Conservation (phyloP, 2,329 filamentous ascomycete genomes). For the Didymellaceae sp. region DNA sequence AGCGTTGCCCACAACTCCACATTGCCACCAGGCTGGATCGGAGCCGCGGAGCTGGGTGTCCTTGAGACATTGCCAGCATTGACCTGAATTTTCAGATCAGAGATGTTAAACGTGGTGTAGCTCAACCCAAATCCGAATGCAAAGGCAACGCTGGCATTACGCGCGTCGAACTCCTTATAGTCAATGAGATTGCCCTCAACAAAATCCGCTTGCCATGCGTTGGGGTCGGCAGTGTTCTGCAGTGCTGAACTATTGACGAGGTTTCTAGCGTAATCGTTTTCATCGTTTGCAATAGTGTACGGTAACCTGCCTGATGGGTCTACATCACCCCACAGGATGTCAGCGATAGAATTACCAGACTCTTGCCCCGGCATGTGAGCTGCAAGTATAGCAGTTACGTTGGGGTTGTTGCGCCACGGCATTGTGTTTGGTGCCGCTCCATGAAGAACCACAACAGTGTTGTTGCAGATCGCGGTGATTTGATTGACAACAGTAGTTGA, state of each 20-base stretch:
- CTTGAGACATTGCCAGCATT: constrained; percentile 19
- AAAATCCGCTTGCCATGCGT: constrained; percentile 58
- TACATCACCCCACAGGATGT: constrained; percentile 71
- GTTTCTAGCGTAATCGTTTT: constrained; percentile 66
- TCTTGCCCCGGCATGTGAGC: constrained; percentile 52
- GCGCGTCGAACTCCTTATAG: constrained; percentile 59
- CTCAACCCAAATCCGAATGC: constrained; percentile 49
- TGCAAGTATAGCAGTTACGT: constrained; percentile 50
- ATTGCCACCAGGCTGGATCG: constrained; percentile 57
- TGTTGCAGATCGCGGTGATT: constrained; percentile 53
- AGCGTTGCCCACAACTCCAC: constrained; percentile 61
- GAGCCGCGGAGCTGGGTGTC: constrained; percentile 23
- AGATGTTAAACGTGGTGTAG: constrained; percentile 48
- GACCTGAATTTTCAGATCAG: constrained; percentile 26
- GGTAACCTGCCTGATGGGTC: constrained; percentile 82
- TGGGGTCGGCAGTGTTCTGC: constrained; percentile 39
- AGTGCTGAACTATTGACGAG: constrained; percentile 48
- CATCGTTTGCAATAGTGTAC: constrained; percentile 78
- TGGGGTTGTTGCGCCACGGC: constrained; percentile 50
- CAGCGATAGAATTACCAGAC: constrained; percentile 47
- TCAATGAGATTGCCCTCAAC: constrained; percentile 61
- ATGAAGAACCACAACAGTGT: constrained; percentile 58
- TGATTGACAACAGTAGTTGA: constrained; percentile 48
- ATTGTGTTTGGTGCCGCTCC: constrained; percentile 49
- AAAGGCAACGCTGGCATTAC: constrained; percentile 37